Conservation (phyloP, 139 green algal species). For the Zygnema circumcarinatum region DNA sequence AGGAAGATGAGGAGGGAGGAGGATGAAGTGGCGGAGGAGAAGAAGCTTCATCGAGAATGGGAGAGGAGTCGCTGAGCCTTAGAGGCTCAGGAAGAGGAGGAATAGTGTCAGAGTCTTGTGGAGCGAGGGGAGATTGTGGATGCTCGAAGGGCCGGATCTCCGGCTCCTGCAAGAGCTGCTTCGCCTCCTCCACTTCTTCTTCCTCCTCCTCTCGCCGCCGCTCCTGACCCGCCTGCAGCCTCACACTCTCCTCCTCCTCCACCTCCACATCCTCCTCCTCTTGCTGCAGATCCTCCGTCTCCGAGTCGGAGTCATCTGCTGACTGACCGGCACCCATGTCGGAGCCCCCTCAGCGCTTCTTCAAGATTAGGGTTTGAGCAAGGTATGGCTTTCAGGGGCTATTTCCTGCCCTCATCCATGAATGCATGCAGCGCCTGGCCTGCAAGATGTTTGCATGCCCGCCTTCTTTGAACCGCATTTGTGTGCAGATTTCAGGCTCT, state of each 20-base stretch:
- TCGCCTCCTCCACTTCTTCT: conserved; percentile 20
- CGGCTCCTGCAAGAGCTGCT: too few relatives aligned
- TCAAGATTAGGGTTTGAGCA: too few relatives aligned
- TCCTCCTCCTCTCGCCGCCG: background rate
- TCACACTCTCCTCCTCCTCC: background rate
- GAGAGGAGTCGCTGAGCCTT: background rate
- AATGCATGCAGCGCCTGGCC: too few relatives aligned
- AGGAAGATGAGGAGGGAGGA: background rate
- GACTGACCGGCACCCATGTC: conserved; percentile 4
- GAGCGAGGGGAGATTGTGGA: background rate
- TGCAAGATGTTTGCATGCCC: too few relatives aligned
- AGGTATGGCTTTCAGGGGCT: too few relatives aligned
- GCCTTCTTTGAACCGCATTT: too few relatives aligned
- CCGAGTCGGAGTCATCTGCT: conserved; percentile 3
- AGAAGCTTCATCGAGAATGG: background rate
- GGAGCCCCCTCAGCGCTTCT: too few relatives aligned
- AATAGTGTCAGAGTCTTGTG: conserved; percentile 8
- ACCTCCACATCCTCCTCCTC: background rate
- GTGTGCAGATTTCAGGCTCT: too few relatives aligned
- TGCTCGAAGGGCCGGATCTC: conserved; percentile 10
- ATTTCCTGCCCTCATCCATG: too few relatives aligned
- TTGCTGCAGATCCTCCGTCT: background rate
- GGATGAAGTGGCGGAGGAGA: background rate
- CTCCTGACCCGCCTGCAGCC: too few relatives aligned
- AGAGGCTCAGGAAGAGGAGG: background rate